A percentile compares a stretch with the other conserved stretches of the same genome.
Conservation (phyloP, 495 filamentous ascomycete species). For the Staphylotrichum longicolle region DNA sequence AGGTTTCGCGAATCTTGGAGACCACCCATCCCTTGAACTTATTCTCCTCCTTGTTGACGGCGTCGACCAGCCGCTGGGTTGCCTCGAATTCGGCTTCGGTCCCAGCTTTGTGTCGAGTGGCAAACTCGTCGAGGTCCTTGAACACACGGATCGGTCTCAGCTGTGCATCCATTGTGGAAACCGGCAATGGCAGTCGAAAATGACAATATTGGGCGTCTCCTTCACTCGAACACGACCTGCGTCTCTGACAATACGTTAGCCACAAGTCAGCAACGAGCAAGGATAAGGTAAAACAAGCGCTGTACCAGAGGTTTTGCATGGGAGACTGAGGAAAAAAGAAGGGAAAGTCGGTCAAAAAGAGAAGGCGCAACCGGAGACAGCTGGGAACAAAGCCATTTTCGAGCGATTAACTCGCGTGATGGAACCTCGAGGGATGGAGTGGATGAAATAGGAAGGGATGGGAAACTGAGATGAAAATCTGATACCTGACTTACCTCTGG, state of each 20-base stretch:
- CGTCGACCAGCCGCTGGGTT: background rate
- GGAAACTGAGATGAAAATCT: no score
- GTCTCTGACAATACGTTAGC: background rate
- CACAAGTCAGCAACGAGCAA: no score
- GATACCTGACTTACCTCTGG: no score
- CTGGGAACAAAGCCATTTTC: no score
- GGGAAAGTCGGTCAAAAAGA: no score
- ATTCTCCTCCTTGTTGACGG: constrained; percentile 4
- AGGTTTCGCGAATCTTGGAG: background rate
- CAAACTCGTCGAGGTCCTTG: constrained; percentile 3
- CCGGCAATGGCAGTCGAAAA: background rate
- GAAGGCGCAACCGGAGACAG: no score
- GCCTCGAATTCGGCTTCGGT: constrained; percentile 16
- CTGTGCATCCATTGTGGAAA: background rate
- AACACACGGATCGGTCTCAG: constrained; percentile 5
- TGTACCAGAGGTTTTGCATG: no score
- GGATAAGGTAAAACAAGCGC: no score
- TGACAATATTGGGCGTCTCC: background rate
- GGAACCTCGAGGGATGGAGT: no score
- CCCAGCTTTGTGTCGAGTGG: constrained; percentile 10
- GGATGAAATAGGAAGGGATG: no score
- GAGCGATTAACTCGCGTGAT: no score
- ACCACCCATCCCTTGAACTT: constrained; percentile 13
- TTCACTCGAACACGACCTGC: background rate
- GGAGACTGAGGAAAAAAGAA: no score